phyloP scores from a whole-genome alignment of 2,329 filamentous ascomycete genomes.

The Chaetomiaceae sp. region DNA sequence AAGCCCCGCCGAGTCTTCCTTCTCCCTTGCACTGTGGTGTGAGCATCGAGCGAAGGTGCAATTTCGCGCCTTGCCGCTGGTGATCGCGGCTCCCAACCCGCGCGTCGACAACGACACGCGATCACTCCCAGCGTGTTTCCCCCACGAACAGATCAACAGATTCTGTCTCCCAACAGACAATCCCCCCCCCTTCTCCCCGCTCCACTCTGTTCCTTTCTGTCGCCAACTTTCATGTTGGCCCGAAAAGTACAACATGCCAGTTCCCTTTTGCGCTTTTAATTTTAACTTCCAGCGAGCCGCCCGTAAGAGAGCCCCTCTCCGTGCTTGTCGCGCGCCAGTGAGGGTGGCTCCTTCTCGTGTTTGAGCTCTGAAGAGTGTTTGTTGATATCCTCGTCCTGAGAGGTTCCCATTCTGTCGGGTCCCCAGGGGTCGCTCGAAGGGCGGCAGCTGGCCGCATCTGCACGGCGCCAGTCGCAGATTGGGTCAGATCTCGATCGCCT shows the following conservation, averaged over 20 bases:
- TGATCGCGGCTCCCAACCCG: constrained; percentile 6
- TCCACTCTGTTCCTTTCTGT: too few species aligned
- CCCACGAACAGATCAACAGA: neutral
- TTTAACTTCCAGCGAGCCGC: constrained; percentile 15
- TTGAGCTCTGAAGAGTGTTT: neutral
- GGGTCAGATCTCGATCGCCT: constrained; percentile 19
- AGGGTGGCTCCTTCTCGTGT: neutral
- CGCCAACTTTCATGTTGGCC: constrained; percentile 15
- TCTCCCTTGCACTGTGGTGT: too few species aligned
- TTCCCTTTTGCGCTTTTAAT: constrained; percentile 6
- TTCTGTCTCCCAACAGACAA: neutral
- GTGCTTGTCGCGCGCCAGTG: constrained; percentile 18
- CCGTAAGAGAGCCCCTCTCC: constrained; percentile 7
- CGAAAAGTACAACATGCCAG: constrained; percentile 13
- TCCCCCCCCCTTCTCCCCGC: too few species aligned
- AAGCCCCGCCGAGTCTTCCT: neutral
- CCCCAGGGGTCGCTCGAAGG: constrained; percentile 13
- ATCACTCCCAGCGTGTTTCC: too few species aligned
- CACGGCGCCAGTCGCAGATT: constrained; percentile 23
- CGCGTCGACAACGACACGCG: neutral
- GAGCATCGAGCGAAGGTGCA: neutral
- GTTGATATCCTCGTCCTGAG: constrained; percentile 8
- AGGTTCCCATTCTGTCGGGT: constrained; percentile 26
- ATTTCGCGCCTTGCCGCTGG: constrained; percentile 9
- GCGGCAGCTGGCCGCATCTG: constrained; percentile 16